phyloP scores from a whole-genome alignment of 306 rosid genomes.

The Spatholobus suberectus region DNA sequence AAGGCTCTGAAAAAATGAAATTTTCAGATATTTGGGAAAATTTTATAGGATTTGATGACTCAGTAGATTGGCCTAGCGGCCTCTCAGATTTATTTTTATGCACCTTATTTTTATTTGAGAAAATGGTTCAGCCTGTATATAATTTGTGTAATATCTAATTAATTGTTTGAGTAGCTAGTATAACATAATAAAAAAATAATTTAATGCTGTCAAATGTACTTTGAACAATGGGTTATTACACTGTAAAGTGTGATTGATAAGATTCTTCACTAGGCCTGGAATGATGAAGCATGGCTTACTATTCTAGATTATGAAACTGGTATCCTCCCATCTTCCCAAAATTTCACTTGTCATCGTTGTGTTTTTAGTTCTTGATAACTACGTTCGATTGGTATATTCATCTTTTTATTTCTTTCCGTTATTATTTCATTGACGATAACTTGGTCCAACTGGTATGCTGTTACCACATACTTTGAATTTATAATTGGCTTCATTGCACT shows the following conservation, averaged over 20 bases:
- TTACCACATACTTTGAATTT: no score
- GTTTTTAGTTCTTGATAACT: no score
- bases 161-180: constrained; percentile 19
- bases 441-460: no score
- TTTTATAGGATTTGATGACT: background rate
- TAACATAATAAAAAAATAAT: background rate
- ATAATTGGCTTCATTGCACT: no score
- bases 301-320: no score
- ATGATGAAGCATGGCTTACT: background rate
- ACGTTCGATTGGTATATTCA: no score
- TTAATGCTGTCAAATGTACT: background rate
- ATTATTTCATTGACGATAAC: no score
- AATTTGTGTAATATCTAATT: constrained; percentile 31
- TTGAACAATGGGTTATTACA: background rate
- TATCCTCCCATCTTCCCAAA: no score
- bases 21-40: background rate
- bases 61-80: no score
- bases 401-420: no score
- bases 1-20: constrained; percentile 27
- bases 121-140: constrained; percentile 37
- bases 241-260: background rate
- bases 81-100: background rate
- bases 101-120: background rate
- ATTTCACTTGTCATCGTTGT: no score
- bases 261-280: background rate